Conservation (phyloP, 2,329 filamentous ascomycete species). For the Exophiala aquamarina region DNA sequence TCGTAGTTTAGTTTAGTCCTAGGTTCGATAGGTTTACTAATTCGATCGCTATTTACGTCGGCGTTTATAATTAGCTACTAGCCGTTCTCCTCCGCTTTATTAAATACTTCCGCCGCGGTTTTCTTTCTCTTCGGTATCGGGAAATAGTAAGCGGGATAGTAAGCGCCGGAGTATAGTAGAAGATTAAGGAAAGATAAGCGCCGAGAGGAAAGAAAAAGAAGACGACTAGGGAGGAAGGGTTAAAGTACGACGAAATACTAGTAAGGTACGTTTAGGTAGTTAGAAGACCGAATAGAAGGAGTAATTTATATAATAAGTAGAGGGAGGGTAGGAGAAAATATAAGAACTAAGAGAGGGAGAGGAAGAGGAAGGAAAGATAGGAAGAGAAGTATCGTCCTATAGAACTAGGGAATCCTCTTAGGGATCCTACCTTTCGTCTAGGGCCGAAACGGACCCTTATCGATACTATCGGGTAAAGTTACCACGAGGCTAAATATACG, state of each 20-base stretch:
- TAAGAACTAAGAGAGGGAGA: constrained; percentile 15
- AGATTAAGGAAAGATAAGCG: constrained; percentile 13
- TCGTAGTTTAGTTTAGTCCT: constrained; percentile 27
- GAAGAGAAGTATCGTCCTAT: no score
- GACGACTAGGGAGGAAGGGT: constrained; percentile 15
- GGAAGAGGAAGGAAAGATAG: constrained; percentile 13
- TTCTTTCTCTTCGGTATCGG: constrained; percentile 47
- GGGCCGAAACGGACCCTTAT: constrained; percentile 14
- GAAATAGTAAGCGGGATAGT: no score
- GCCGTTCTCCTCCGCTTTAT: constrained; percentile 25
- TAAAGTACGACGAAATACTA: constrained; percentile 17
- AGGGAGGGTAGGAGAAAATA: constrained; percentile 13
- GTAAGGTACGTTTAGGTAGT: no score
- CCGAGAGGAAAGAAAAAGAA: constrained; percentile 17
- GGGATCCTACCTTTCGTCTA: constrained; percentile 13
- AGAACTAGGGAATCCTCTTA: constrained; percentile 7
- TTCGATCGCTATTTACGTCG: constrained; percentile 24
- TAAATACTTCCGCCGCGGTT: constrained; percentile 43
- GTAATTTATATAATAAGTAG: constrained; percentile 15
- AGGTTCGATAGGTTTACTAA: constrained; percentile 24
- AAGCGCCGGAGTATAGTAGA: constrained; percentile 8
- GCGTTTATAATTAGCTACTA: constrained; percentile 11
- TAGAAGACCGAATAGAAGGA: constrained; percentile 14
- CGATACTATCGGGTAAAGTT: constrained; percentile 11
- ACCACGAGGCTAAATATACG: constrained; percentile 9